Evolutionary conservation across 2,329 filamentous ascomycete species (phyloP).

Genomic region (Penicillium capsulatum): DNA sequence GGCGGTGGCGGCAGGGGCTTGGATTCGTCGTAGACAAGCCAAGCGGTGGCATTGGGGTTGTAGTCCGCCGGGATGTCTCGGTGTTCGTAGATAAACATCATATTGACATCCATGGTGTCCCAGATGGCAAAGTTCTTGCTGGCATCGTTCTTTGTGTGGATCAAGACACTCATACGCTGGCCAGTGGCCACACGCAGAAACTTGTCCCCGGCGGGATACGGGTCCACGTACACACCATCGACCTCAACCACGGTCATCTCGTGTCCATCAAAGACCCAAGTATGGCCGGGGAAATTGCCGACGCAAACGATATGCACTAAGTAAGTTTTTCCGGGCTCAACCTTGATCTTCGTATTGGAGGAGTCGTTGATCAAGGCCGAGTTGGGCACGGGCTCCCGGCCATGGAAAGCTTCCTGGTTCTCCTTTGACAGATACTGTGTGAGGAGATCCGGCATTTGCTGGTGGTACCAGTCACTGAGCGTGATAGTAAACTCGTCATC

Average conservation of each 20-base stretch:
- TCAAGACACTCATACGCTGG: conserved; percentile 55
- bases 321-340: conserved; percentile 67
- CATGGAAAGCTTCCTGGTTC: conserved; percentile 47
- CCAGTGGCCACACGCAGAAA: conserved; percentile 65
- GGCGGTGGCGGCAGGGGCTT: conserved; percentile 50
- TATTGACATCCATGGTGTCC: conserved; percentile 63
- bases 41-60: conserved; percentile 52
- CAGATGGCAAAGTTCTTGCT: conserved; percentile 64
- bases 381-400: conserved; percentile 62
- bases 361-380: conserved; percentile 69
- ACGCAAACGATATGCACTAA: conserved; percentile 69
- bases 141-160: conserved; percentile 60
- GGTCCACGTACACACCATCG: conserved; percentile 34
- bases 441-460: conserved; percentile 50
- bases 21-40: conserved; percentile 52
- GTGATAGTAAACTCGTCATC: conserved; percentile 63
- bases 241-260: conserved; percentile 38
- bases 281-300: conserved; percentile 60
- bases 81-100: conserved; percentile 33
- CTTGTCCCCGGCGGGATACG: conserved; percentile 47
- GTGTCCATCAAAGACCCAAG: conserved; percentile 46
- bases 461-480: conserved; percentile 69
- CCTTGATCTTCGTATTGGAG: conserved; percentile 54
- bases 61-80: conserved; percentile 57
- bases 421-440: conserved; percentile 42